Conservation (phyloP, 2,329 filamentous ascomycete species). For the Fusarium sp. region DNA sequence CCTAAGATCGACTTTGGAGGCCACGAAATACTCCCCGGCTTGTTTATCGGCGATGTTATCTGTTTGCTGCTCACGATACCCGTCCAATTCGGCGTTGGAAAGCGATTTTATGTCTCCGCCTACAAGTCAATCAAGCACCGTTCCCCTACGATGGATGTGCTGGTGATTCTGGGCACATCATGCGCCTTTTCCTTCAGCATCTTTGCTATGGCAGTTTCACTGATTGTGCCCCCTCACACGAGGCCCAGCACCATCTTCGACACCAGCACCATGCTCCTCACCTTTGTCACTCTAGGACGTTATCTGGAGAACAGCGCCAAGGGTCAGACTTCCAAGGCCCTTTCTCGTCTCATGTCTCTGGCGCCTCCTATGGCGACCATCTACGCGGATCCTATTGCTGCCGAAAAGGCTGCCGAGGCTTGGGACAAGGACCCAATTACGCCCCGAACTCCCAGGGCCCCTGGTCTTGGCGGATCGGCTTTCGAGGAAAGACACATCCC, state of each 20-base stretch:
- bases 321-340: conserved; percentile 92
- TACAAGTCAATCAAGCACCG: conserved; percentile 92
- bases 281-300: conserved; percentile 90
- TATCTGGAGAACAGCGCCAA: conserved; percentile 96
- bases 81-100: conserved; percentile 95
- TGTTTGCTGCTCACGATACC: conserved; percentile 89
- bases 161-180: conserved; percentile 93
- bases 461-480: conserved; percentile 63
- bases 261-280: conserved; percentile 98
- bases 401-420: conserved; percentile 85
- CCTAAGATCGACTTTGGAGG: conserved; percentile 81
- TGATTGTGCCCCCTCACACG: conserved; percentile 78
- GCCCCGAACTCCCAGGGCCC: conserved; percentile 46
- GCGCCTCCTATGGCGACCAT: conserved; percentile 98
- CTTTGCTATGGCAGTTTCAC: conserved; percentile 84
- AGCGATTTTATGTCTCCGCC: conserved; percentile 92
- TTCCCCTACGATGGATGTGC: conserved; percentile 96
- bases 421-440: conserved; percentile 62
- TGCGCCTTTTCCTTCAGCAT: conserved; percentile 97
- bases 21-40: conserved; percentile 73
- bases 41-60: conserved; percentile 89
- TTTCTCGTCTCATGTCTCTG: conserved; percentile 94
- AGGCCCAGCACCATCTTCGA: conserved; percentile 93
- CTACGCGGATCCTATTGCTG: conserved; percentile 92
- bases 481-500: conserved; percentile 89